These are phyloP conservation scores for Fusarium chuoi DNA, from an alignment of 2,329 filamentous ascomycete genomes.

Conservation along the genomic window DNA sequence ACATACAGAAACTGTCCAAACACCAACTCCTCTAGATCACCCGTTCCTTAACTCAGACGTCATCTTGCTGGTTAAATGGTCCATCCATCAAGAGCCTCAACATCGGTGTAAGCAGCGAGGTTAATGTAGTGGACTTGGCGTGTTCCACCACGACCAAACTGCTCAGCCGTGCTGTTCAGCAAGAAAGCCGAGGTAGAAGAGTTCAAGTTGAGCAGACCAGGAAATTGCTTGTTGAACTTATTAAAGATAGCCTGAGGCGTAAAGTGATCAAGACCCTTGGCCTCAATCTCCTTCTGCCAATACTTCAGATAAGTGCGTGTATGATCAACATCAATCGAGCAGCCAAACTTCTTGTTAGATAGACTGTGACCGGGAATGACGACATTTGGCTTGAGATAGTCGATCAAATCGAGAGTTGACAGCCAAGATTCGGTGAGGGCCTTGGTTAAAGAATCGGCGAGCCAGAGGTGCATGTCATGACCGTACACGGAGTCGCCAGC, in stretches of 20 bases:
- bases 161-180: not conserved
- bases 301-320: not conserved
- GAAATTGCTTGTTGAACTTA: not conserved
- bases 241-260: not conserved
- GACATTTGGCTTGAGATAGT: not conserved
- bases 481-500: not conserved
- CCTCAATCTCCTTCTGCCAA: not conserved
- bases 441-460: not conserved
- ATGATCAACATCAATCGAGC: not conserved
- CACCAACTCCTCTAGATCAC: fast-evolving
- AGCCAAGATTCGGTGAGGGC: not conserved
- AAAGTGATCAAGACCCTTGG: not conserved
- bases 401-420: not conserved
- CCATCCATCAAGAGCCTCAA: not conserved
- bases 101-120: not conserved
- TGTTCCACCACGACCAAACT: not conserved
- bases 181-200: not conserved
- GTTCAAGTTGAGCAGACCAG: not conserved
- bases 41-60: fast-evolving
- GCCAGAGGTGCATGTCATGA: not conserved
- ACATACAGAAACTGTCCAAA: fast-evolving
- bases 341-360: not conserved
- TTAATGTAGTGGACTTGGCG: not conserved
- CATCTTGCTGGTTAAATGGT: fast-evolving
- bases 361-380: not conserved